These are phyloP conservation scores for Penicillium sumatraense DNA, from an alignment of 2,329 filamentous ascomycete species.

Conservation along the genomic window DNA sequence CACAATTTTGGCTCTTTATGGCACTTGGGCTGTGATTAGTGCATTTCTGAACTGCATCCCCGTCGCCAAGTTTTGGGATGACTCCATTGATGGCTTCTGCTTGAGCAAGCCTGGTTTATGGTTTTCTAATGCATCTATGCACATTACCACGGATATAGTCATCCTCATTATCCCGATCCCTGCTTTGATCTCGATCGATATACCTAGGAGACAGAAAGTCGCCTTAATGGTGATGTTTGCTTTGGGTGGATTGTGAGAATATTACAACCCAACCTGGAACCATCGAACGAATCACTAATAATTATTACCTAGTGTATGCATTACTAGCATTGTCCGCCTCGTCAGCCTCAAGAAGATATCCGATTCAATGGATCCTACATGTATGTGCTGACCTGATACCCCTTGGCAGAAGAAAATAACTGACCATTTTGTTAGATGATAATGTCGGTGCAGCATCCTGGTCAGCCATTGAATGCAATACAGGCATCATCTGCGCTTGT, in stretches of 20 bases:
- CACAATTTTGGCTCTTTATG: conserved; percentile 37
- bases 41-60: conserved; percentile 43
- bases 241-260: conserved; percentile 41
- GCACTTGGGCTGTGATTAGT: conserved; percentile 41
- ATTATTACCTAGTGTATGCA: conserved; percentile 31
- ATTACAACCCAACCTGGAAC: not conserved
- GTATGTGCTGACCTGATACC: conserved; percentile 27
- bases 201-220: conserved; percentile 49
- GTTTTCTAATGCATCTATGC: conserved; percentile 50
- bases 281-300: not conserved
- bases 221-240: conserved; percentile 49
- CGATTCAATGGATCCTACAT: conserved; percentile 40
- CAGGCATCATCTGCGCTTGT: conserved; percentile 48
- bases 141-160: conserved; percentile 50
- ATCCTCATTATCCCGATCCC: conserved; percentile 53
- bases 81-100: conserved; percentile 38
- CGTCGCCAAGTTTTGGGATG: conserved; percentile 42
- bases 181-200: conserved; percentile 43
- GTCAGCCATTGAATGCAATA: conserved; percentile 47
- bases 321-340: conserved; percentile 42
- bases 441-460: conserved; percentile 42
- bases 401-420: too few relatives aligned
- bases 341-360: conserved; percentile 36
- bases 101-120: conserved; percentile 46
- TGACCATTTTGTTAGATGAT: conserved; percentile 28